phyloP scores from a whole-genome alignment of 331 rosid genomes.

The Cucumis variabilis region DNA sequence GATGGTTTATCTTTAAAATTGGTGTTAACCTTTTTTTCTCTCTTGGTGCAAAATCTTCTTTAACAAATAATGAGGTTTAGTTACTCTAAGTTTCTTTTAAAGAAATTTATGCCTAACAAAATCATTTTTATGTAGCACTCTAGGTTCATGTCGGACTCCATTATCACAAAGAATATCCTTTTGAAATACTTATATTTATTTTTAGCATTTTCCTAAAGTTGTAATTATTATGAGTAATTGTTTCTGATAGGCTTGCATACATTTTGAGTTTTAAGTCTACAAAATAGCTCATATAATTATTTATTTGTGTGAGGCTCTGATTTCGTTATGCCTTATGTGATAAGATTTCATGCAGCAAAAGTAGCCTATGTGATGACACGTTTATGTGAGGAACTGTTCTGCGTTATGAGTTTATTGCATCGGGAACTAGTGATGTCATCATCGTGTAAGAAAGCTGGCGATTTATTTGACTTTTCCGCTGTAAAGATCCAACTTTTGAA shows the following conservation, averaged over 20 bases:
- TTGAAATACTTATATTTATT: constrained; percentile 20
- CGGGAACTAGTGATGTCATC: no score
- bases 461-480: no score
- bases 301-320: no score
- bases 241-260: background rate
- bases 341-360: no score
- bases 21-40: constrained; percentile 23
- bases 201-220: background rate
- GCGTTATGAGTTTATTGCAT: no score
- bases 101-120: constrained; percentile 41
- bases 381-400: no score
- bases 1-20: constrained; percentile 24
- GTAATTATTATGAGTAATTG: background rate
- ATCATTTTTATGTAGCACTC: constrained; percentile 67
- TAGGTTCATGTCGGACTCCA: constrained; percentile 92
- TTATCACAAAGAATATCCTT: constrained; percentile 93
- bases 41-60: constrained; percentile 91
- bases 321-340: no score
- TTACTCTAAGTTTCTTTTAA: constrained; percentile 30
- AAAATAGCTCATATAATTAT: background rate
- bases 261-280: background rate
- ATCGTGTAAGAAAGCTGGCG: no score
- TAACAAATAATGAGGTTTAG: constrained; percentile 86
- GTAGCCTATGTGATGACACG: no score
- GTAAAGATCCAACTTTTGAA: no score